Evolutionary conservation across 2,329 filamentous ascomycete genomes (phyloP).

Genomic region (Fusarium oligoseptatum): DNA sequence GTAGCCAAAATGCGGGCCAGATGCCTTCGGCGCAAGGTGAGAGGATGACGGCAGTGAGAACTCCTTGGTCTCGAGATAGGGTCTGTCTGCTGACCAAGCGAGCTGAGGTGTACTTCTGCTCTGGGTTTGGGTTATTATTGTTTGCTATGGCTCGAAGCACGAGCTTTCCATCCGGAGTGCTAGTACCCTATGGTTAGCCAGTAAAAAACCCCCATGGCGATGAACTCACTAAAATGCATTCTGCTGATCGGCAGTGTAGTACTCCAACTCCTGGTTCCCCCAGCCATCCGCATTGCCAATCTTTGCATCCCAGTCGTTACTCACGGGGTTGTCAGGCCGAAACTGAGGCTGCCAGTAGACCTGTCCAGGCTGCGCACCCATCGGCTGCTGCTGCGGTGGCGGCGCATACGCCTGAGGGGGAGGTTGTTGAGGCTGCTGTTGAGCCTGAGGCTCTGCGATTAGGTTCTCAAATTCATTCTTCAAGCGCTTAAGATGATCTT

Average conservation of each 20-base stretch:
- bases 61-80: conserved; percentile 64
- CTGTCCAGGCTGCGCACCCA: conserved; percentile 18
- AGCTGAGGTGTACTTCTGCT: conserved; percentile 66
- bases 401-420: conserved; percentile 38
- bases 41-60: conserved; percentile 63
- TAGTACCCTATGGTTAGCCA: conserved; percentile 25
- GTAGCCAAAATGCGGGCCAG: conserved; percentile 73
- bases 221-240: conserved; percentile 65
- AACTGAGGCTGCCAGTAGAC: conserved; percentile 68
- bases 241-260: conserved; percentile 63
- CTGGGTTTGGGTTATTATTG: conserved; percentile 28
- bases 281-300: conserved; percentile 69
- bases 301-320: conserved; percentile 66
- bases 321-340: conserved; percentile 59
- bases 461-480: conserved; percentile 56
- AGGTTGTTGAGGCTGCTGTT: conserved; percentile 40
- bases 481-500: conserved; percentile 54
- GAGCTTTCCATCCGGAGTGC: conserved; percentile 63
- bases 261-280: conserved; percentile 72
- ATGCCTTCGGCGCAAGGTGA: conserved; percentile 68
- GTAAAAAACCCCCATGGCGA: background rate
- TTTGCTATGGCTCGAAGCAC: conserved; percentile 64
- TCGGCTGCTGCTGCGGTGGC: conserved; percentile 40
- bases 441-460: conserved; percentile 46
- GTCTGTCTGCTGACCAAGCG: conserved; percentile 67